These are phyloP conservation scores for Ogataea trehaloabstinens DNA, from an alignment of 805 yeast genomes.

Conservation along the genomic window DNA sequence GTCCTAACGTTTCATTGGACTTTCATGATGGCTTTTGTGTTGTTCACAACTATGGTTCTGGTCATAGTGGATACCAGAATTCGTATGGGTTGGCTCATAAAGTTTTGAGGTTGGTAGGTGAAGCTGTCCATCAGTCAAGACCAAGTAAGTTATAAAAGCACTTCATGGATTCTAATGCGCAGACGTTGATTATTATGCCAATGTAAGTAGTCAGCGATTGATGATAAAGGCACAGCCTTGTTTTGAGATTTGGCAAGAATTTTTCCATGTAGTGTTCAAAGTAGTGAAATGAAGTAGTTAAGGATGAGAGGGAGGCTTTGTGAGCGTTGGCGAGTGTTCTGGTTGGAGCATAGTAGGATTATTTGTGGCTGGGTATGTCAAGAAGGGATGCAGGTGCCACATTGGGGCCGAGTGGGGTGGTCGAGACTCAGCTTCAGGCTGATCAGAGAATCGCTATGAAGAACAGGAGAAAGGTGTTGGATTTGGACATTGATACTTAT, in stretches of 20 bases:
- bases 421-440: constrained; percentile 4
- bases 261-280: too few relatives aligned
- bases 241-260: too few relatives aligned
- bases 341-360: too few relatives aligned
- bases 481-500: constrained; percentile 29
- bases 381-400: too few relatives aligned
- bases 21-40: constrained; percentile 31
- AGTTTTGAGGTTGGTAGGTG: constrained; percentile 22
- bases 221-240: constrained; percentile 1
- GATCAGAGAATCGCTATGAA: constrained; percentile 25
- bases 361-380: too few relatives aligned
- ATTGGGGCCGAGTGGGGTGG: too few relatives aligned
- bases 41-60: constrained; percentile 71
- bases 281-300: too few relatives aligned
- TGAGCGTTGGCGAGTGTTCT: too few relatives aligned
- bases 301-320: too few relatives aligned
- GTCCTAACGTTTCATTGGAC: constrained; percentile 43
- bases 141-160: constrained; percentile 5
- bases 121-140: constrained; percentile 8
- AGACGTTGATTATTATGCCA: too few relatives aligned
- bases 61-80: constrained; percentile 71
- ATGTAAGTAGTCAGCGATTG: too few relatives aligned
- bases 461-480: constrained; percentile 29
- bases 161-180: constrained; percentile 5
- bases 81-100: constrained; percentile 26